Evolutionary conservation across 2,329 filamentous ascomycete genomes (phyloP), one percentile per base, ranked within the genome.

Genomic region (Graphiopsis chlorocephala): DNA sequence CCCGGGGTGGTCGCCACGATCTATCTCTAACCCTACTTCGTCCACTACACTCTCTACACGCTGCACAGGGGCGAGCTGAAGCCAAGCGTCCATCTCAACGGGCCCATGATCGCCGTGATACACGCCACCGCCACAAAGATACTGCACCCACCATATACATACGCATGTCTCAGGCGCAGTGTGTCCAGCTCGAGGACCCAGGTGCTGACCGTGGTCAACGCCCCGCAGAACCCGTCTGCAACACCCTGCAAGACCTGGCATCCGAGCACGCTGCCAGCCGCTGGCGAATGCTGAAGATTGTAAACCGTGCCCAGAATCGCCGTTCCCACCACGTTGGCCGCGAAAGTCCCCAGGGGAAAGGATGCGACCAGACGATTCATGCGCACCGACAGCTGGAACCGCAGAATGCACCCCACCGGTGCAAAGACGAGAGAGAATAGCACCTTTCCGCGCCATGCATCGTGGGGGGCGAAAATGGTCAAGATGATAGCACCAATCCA

Each of bases 311-410:
- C 92, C 53, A 95, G 74, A 11, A 96, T 76, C 0, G 83, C 82
- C 0, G 91, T 92, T 2, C 92, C 93, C 6, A 88, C 72, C 0
- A 94, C 79, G 72, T 97, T 97, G 31, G 89, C 91, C 0, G 79
- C 77, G 71, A 96, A 96, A 0, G 93, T 97, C 3, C 93, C 93
- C 0, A 96, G 75, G 0, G 93, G 93, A 69, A 97, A 96, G 0
- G 82, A 79, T 0, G 86, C 76, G 0, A 86, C 69, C 28, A 84
- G 81, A 0, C 84, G 79, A 71, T 97, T 96, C 11, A 96, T 83
- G 23, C 79, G 75, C 6, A 90, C 73, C 0, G 90, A 90, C 1
- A 85, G 76, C 72, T 91, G 92, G 78, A 91, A 96, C 2, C 93
- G 85, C 0, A 83, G 73, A 0, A 96, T 77, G 69, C 89, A 92